Evolutionary conservation across 2,329 filamentous ascomycete species (phyloP).

Genomic region (Fusarium praegraminearum): DNA sequence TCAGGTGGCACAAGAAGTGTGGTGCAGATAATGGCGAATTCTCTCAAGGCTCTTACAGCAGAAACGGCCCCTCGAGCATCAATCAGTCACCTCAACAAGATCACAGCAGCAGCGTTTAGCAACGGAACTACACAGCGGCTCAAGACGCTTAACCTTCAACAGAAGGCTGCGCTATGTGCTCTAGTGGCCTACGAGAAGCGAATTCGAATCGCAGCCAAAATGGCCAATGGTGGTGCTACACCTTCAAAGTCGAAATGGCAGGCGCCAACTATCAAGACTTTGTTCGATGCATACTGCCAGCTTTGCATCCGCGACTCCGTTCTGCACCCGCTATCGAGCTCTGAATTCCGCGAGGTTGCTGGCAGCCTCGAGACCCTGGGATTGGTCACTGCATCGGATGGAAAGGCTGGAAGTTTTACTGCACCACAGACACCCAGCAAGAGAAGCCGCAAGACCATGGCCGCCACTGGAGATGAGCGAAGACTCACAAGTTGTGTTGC

Average conservation of each 20-base stretch:
- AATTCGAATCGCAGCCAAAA: conserved; percentile 65
- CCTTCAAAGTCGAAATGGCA: conserved; percentile 71
- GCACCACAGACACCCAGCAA: conserved; percentile 77
- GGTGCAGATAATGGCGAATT: conserved; percentile 62
- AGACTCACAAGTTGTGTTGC: conserved; percentile 82
- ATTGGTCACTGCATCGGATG: conserved; percentile 77
- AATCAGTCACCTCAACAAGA: conserved; percentile 90
- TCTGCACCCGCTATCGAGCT: conserved; percentile 87
- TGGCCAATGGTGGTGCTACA: conserved; percentile 57
- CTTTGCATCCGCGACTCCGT: conserved; percentile 90
- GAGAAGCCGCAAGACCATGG: conserved; percentile 69
- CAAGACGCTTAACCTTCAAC: conserved; percentile 90
- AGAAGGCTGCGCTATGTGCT: conserved; percentile 93
- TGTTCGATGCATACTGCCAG: conserved; percentile 85
- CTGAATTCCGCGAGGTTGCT: conserved; percentile 94
- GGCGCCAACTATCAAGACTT: conserved; percentile 83
- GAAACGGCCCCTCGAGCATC: conserved; percentile 88
- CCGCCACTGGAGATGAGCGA: conserved; percentile 75
- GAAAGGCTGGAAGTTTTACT: conserved; percentile 75
- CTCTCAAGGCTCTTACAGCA: conserved; percentile 73
- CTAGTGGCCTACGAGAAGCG: conserved; percentile 87
- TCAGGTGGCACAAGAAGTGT: conserved; percentile 57
- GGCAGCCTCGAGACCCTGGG: conserved; percentile 90
- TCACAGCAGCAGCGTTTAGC: conserved; percentile 89
- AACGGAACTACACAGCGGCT: conserved; percentile 89